These are phyloP conservation scores for Ceratocystis harringtonii DNA, from an alignment of 2,329 filamentous ascomycete species.

Conservation along the genomic window DNA sequence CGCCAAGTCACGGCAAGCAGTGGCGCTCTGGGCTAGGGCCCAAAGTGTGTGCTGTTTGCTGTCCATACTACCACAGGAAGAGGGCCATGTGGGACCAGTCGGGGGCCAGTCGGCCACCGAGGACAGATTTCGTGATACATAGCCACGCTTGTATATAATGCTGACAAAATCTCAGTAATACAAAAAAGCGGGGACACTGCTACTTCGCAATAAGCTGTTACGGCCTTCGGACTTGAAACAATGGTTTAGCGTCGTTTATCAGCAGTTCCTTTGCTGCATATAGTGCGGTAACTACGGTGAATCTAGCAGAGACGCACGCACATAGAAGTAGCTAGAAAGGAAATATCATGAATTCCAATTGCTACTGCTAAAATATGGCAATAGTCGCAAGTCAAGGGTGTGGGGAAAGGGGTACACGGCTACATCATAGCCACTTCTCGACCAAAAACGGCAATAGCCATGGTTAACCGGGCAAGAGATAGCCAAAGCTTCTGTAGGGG, in stretches of 20 bases:
- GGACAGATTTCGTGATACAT: slow-evolving; percentile 1
- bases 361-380: not conserved
- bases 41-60: not conserved
- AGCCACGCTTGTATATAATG: not conserved
- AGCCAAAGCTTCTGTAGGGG: not conserved
- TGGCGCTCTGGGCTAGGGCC: too few species aligned
- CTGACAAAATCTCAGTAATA: slow-evolving; percentile 1
- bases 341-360: too few species aligned
- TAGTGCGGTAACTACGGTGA: too few species aligned
- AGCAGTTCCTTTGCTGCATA: too few species aligned
- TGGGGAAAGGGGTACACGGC: not conserved
- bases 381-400: not conserved
- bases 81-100: not conserved
- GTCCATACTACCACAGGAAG: not conserved
- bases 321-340: too few species aligned
- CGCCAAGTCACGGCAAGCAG: too few species aligned
- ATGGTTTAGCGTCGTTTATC: not conserved
- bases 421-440: not conserved
- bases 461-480: not conserved
- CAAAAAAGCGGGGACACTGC: not conserved
- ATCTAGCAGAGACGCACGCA: too few species aligned
- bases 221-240: not conserved
- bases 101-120: not conserved
- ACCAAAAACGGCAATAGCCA: not conserved
- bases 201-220: not conserved